Evolutionary conservation across 495 filamentous ascomycete genomes (phyloP).

Genomic region (Penicillium goetzii): DNA sequence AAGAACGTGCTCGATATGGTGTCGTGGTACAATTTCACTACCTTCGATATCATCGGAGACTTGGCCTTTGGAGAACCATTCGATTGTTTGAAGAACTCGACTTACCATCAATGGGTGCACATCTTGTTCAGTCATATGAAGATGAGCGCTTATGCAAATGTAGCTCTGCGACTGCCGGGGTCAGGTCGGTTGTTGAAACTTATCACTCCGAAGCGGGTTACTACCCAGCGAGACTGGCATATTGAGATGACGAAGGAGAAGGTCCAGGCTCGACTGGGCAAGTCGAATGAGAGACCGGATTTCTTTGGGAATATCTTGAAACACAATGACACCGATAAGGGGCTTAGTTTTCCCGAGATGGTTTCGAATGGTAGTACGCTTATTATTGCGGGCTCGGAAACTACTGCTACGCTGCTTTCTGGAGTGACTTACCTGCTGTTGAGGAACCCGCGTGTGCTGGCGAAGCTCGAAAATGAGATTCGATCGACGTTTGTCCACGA

Average conservation of each 20-base stretch:
- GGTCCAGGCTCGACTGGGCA: conserved; percentile 20
- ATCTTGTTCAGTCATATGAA: conserved; percentile 46
- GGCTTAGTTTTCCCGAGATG: conserved; percentile 46
- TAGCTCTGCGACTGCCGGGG: conserved; percentile 30
- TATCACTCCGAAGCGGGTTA: conserved; percentile 28
- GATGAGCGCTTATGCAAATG: conserved; percentile 26
- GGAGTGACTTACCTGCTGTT: conserved; percentile 56
- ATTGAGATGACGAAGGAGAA: conserved; percentile 21
- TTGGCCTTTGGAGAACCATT: conserved; percentile 64
- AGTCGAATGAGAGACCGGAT: conserved; percentile 27
- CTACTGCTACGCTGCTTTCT: conserved; percentile 61
- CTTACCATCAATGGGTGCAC: conserved; percentile 61
- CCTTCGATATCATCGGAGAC: conserved; percentile 67
- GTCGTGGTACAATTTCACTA: conserved; percentile 62
- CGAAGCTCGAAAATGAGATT: conserved; percentile 55
- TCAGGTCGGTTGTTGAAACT: conserved; percentile 6
- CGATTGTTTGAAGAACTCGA: conserved; percentile 51
- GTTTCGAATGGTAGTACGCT: conserved; percentile 42
- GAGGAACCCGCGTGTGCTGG: conserved; percentile 46
- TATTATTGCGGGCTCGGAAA: conserved; percentile 61
- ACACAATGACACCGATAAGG: conserved; percentile 30
- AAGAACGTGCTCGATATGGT: conserved; percentile 45
- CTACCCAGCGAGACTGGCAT: conserved; percentile 34
- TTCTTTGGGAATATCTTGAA: conserved; percentile 31
- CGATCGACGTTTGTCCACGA: conserved; percentile 49